Conservation (phyloP, 2,329 filamentous ascomycete genomes). For the Penicillium janthinellum region DNA sequence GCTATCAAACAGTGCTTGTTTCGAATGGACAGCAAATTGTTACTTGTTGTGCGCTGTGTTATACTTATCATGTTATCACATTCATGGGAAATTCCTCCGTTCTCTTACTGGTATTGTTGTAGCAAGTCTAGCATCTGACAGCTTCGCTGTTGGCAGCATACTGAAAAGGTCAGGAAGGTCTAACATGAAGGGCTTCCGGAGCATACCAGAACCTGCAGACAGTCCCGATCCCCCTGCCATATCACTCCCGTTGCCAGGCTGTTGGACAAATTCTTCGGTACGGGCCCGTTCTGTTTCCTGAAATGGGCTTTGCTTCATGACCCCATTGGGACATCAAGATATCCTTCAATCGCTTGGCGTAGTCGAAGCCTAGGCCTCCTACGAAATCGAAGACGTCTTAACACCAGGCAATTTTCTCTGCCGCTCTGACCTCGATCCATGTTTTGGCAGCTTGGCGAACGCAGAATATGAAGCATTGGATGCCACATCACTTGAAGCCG, state of each 20-base stretch:
- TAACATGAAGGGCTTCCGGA: not conserved
- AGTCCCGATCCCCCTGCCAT: not conserved
- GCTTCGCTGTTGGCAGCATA: not conserved
- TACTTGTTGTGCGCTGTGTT: no score
- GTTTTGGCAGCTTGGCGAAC: not conserved
- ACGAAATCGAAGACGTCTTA: not conserved
- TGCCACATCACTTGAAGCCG: not conserved
- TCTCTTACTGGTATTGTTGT: not conserved
- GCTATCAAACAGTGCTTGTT: no score
- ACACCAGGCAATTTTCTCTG: not conserved
- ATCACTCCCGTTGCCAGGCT: not conserved
- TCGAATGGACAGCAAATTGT: no score
- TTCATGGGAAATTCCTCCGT: no score
- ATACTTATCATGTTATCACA: no score
- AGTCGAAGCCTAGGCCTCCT: not conserved
- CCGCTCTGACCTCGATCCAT: not conserved
- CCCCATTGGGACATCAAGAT: not conserved
- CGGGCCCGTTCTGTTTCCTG: not conserved
- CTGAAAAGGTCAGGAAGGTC: not conserved
- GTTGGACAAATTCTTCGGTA: not conserved
- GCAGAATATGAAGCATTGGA: not conserved
- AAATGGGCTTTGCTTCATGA: not conserved
- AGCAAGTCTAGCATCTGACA: not conserved
- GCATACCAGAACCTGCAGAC: not conserved
- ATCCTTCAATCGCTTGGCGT: not conserved